Evolutionary conservation across 2,329 filamentous ascomycete genomes (phyloP), one percentile per base, ranked within the genome.

Genomic region (Aphanoascus verrucosus): DNA sequence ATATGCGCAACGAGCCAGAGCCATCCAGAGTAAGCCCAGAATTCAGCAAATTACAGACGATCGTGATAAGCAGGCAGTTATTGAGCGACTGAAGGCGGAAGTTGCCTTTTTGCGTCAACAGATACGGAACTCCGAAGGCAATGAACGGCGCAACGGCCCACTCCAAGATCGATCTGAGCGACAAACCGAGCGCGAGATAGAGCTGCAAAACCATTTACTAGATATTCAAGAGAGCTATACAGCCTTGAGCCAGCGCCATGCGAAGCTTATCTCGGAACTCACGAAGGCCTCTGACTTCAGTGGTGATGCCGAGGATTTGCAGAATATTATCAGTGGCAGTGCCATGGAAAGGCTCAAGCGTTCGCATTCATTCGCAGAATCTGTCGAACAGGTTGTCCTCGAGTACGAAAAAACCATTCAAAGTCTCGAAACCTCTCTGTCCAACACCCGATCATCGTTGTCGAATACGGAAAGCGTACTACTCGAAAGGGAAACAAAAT

Each of bases 331-430:
- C n/a, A 52, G 50, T 15, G 87, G 83, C 52, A 88, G 91, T 65
- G 88, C 89, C 0, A 84, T 89, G 20, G 90, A 96, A 66, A 81
- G 93, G 51, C 73, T 97, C 59, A 94, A 96, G 66, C 84, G 93
- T 40, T 98, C 94, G 15, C 95, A 94, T 66, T 94, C 88, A 0
- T 97, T 98, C 65, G 90, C 91, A 1, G 86, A 94, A 66, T 91
- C 91, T 28, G 91, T 98, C 17, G 93, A 98, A 64, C 87, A 94
- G 64, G 88, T 98, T 19, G 88, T 98, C 2, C 74, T 97, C 47
- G 93, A 98, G 70, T 98, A 98, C 66, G 94, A 98, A 68, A 97
- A 94, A 77, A 98, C 94, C 0, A 98, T 98, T 48, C 90, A 97
- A 67, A 85, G 82, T 51, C 78, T 98, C 14, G 93, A 98, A 69